A percentile compares a stretch with the other conserved stretches of the same genome.
phyloP scores from a whole-genome alignment of 306 rosid species.

The Quercus engelmannii region DNA sequence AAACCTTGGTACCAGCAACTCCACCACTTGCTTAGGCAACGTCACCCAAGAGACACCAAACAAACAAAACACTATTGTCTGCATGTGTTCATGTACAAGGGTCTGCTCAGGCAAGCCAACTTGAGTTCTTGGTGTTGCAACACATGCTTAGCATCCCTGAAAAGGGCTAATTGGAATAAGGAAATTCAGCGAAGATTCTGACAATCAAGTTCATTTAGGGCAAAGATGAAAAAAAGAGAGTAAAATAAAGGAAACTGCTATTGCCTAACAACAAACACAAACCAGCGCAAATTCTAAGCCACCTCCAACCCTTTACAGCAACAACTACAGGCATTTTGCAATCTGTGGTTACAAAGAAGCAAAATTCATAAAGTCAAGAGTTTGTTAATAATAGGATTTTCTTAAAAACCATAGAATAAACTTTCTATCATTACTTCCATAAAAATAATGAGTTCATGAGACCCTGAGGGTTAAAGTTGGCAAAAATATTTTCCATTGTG shows the following conservation, averaged over 20 bases:
- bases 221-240: background rate
- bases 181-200: background rate
- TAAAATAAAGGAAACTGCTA: background rate
- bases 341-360: constrained; percentile 42
- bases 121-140: constrained; percentile 79
- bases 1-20: too few species aligned
- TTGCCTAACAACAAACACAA: constrained; percentile 31
- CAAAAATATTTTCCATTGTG: too few species aligned
- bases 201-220: background rate
- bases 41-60: too few species aligned
- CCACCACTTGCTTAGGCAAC: too few species aligned
- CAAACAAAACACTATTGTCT: too few species aligned
- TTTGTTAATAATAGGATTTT: background rate
- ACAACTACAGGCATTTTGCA: constrained; percentile 91
- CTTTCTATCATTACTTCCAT: too few species aligned
- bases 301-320: constrained; percentile 91
- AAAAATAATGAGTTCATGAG: too few species aligned
- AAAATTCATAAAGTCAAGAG: background rate
- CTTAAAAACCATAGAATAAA: too few species aligned
- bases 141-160: constrained; percentile 91
- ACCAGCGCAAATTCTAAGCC: constrained; percentile 96
- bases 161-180: constrained; percentile 10
- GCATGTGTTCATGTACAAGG: constrained; percentile 30
- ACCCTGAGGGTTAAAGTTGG: too few species aligned
- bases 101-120: constrained; percentile 90